Evolutionary conservation across 805 yeast genomes (phyloP).

Genomic region (Dipodascus geniculatus): DNA sequence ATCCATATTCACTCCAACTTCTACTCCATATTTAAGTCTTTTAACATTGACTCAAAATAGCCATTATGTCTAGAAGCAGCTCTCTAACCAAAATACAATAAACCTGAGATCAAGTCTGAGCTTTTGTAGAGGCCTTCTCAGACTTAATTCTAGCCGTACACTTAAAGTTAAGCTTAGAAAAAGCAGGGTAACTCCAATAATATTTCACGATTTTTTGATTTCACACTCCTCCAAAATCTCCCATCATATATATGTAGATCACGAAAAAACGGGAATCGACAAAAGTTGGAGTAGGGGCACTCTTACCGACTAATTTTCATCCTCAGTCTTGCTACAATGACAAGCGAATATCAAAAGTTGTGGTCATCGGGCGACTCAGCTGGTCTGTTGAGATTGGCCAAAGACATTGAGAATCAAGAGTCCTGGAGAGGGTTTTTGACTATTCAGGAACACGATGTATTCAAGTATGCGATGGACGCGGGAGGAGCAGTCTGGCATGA

Average conservation of each 20-base stretch:
- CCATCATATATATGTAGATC: background rate
- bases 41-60: too few relatives aligned
- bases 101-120: too few relatives aligned
- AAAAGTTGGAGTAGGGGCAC: background rate
- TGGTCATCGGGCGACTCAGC: slow-evolving; percentile 10
- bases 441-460: slow-evolving; percentile 27
- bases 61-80: too few relatives aligned
- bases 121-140: too few relatives aligned
- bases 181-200: background rate
- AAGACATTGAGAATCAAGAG: slow-evolving; percentile 19
- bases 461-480: slow-evolving; percentile 20
- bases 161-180: too few relatives aligned
- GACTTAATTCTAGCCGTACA: too few relatives aligned
- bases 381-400: slow-evolving; percentile 14
- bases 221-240: background rate
- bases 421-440: slow-evolving; percentile 27
- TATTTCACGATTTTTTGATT: background rate
- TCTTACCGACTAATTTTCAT: background rate
- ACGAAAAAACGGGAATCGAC: background rate
- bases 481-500: slow-evolving; percentile 24
- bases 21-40: too few relatives aligned
- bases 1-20: too few relatives aligned
- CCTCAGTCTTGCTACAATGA: background rate
- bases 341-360: slow-evolving; percentile 2
- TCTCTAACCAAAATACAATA: too few relatives aligned